Evolutionary conservation across 2,329 filamentous ascomycete species (phyloP), one percentile per base, ranked within the genome.

Genomic region (Diaporthe vexans): DNA sequence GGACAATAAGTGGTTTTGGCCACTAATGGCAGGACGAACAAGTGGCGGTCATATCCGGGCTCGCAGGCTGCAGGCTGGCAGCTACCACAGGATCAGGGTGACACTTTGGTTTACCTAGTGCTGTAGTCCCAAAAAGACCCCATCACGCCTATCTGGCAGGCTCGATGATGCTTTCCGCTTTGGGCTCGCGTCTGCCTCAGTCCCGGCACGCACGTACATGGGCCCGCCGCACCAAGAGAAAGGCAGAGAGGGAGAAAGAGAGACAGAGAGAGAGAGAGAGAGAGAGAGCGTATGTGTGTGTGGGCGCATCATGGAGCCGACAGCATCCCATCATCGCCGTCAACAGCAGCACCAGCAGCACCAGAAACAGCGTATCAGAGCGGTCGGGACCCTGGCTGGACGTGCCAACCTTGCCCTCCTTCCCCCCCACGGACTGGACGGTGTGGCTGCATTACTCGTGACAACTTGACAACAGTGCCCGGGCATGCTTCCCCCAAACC

Each of bases 41-140:
- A 65, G 61, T 29, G 63, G 52, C 74, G 74, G 74, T 75, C 74
- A 75, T 75, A 48, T 75, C 74, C 74, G 73, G 37, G 37, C 35
- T 52, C 21, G 51, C 24, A 24, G 48, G 7, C 56, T 35, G 51
- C 24, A 24, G 48, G 7, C 56, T 35, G 56, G 56, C 56, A 35
- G 56, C 35, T 37, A 3, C 35, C 7, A 37, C 35, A 37, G 10
- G 1, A 10, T 1, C 29, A 29, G 29, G 29, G 29, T 29, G 29
- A 29, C 29, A 29, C 29, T 29, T 29, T 29, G 29, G 29, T 29
- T 29, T 29, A 29, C 29, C 29, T 29, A 29, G 29, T 29, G 29
- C 29, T 29, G 29, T 29, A 29, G 29, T 29, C 29, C 29, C 29
- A 29, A 29, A 29, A 29, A 29, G 29, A 29, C 29, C 35, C 35